Conservation (phyloP, 805 yeast genomes). For the Zygosaccharomyces rouxii region DNA sequence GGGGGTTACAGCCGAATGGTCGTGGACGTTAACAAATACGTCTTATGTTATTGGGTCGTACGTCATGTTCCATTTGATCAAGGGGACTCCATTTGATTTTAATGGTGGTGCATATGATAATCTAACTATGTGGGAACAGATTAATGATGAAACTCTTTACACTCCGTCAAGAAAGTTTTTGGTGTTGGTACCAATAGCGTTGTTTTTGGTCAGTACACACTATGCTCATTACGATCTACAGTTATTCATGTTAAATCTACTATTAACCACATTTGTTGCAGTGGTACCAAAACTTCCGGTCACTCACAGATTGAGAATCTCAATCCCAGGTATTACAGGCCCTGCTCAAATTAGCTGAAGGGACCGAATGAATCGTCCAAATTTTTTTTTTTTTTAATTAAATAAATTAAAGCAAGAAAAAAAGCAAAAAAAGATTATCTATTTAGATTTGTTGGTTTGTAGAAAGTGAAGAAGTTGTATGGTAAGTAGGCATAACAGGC, state of each 20-base stretch:
- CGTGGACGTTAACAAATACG: constrained; percentile 91
- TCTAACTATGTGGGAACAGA: constrained; percentile 98
- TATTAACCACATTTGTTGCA: constrained; percentile 72
- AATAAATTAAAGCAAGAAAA: not conserved
- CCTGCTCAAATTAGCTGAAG: constrained; percentile 35
- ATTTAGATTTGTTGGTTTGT: not conserved
- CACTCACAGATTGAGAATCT: constrained; percentile 71
- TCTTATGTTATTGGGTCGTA: constrained; percentile 89
- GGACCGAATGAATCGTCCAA: not conserved
- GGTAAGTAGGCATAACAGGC: too few species aligned
- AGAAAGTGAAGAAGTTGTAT: too few species aligned
- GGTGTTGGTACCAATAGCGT: constrained; percentile 84
- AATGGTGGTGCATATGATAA: constrained; percentile 95
- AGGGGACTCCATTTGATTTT: constrained; percentile 96
- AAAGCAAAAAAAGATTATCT: not conserved
- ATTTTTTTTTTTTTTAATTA: not conserved
- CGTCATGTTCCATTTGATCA: constrained; percentile 93
- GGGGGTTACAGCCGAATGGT: constrained; percentile 72
- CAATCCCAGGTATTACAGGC: constrained; percentile 46
- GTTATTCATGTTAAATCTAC: constrained; percentile 70
- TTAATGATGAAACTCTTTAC: constrained; percentile 90
- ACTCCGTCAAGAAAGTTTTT: constrained; percentile 94
- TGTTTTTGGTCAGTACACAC: constrained; percentile 84
- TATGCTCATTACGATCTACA: constrained; percentile 80
- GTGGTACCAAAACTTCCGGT: constrained; percentile 89